Evolutionary conservation across 2,329 filamentous ascomycete genomes (phyloP).

Genomic region (Fonsecaea nubica): DNA sequence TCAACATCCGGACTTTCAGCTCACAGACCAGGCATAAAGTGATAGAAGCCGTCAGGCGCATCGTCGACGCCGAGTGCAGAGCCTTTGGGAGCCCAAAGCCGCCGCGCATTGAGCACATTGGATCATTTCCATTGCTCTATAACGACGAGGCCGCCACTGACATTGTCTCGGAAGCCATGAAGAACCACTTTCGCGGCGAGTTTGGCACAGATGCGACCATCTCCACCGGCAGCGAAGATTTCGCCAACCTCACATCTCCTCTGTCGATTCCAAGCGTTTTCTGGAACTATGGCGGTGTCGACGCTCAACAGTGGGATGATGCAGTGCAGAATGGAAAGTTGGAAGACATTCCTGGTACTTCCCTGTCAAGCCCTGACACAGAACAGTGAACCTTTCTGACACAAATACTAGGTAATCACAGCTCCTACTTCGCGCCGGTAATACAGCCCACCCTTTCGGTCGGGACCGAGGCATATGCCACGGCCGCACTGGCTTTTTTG

Average conservation of each 20-base stretch:
- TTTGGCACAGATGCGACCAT: conserved; percentile 48
- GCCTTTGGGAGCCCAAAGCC: conserved; percentile 57
- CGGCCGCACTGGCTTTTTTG: conserved; percentile 55
- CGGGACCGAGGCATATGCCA: conserved; percentile 58
- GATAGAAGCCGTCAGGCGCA: conserved; percentile 56
- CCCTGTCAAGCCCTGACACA: not conserved
- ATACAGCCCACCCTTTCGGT: conserved; percentile 63
- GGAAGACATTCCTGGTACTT: conserved; percentile 47
- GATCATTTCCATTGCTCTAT: conserved; percentile 59
- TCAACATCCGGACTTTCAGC: conserved; percentile 60
- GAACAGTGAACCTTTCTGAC: not conserved
- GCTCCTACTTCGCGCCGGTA: conserved; percentile 63
- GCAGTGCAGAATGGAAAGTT: conserved; percentile 9
- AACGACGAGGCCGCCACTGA: conserved; percentile 57
- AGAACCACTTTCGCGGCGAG: conserved; percentile 53
- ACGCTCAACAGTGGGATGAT: conserved; percentile 18
- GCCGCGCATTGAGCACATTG: conserved; percentile 56
- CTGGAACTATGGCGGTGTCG: conserved; percentile 61
- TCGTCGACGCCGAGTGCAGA: conserved; percentile 62
- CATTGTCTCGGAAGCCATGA: conserved; percentile 44
- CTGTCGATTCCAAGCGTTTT: conserved; percentile 60
- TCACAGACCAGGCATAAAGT: conserved; percentile 55
- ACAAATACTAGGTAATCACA: conserved; percentile 56
- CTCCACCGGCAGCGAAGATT: conserved; percentile 59
- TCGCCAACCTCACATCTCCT: conserved; percentile 60